Percentiles rank a stretch among this genome's conserved stretches.
phyloP scores from a whole-genome alignment of 306 rosid genomes.

The Prosopis cineraria region DNA sequence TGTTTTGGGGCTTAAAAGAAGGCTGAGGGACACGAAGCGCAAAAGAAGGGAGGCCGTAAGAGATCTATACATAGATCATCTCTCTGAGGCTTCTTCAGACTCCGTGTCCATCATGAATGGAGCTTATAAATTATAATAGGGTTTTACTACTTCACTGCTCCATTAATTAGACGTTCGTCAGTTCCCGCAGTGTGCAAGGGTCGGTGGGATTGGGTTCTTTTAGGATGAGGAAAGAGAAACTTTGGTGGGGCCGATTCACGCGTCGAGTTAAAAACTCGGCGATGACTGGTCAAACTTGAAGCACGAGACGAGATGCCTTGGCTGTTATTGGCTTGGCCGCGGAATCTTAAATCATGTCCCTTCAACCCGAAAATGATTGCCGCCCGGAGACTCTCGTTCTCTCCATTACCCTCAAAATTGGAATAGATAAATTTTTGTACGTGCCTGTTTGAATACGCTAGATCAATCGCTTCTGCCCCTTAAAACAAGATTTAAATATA shows the following conservation, averaged over 20 bases:
- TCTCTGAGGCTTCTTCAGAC: neutral
- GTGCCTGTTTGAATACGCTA: too few relatives aligned
- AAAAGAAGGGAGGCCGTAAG: neutral
- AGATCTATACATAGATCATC: neutral
- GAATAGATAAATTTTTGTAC: too few relatives aligned
- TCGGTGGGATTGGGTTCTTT: neutral
- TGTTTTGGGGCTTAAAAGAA: neutral
- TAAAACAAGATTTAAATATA: too few relatives aligned
- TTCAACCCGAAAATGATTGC: neutral
- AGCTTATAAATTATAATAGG: too few relatives aligned
- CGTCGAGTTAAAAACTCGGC: neutral
- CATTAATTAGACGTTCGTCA: neutral
- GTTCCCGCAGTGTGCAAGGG: neutral
- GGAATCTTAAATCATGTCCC: neutral
- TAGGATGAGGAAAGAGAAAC: neutral
- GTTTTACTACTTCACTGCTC: neutral
- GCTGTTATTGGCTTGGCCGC: neutral
- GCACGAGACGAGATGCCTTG: neutral
- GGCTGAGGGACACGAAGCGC: neutral
- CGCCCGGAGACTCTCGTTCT: too few relatives aligned
- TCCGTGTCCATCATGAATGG: neutral
- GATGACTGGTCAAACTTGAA: constrained; percentile 14
- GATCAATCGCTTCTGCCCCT: too few relatives aligned
- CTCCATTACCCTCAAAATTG: too few relatives aligned
- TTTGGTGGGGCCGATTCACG: neutral